These are phyloP conservation scores for Silybum marianum DNA, from an alignment of 129 eudicot species.

Conservation along the genomic window DNA sequence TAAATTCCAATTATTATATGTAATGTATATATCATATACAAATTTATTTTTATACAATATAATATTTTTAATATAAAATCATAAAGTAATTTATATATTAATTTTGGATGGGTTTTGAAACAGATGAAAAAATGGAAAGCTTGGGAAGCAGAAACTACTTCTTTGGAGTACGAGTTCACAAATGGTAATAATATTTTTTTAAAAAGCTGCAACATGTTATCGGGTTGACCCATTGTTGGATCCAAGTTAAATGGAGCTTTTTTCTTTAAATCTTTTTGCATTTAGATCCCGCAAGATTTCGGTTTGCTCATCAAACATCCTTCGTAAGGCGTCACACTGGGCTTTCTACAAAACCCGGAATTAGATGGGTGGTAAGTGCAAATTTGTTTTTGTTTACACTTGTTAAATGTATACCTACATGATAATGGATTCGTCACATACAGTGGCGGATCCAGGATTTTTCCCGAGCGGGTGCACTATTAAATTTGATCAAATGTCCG, in stretches of 20 bases:
- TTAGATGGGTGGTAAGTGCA: slow-evolving; percentile 71
- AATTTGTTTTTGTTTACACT: background rate
- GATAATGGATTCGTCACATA: too few relatives aligned
- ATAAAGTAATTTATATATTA: too few relatives aligned
- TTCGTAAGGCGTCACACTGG: slow-evolving; percentile 76
- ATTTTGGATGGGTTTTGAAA: background rate
- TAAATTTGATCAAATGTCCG: too few relatives aligned
- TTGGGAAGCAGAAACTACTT: slow-evolving; percentile 81
- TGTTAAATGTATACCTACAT: background rate
- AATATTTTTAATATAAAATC: too few relatives aligned
- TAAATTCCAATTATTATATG: too few relatives aligned
- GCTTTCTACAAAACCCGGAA: slow-evolving; percentile 59
- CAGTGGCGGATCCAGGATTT: too few relatives aligned
- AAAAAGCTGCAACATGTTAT: too few relatives aligned
- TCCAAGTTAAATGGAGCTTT: background rate
- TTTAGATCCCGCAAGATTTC: slow-evolving; percentile 78
- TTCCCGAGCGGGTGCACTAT: too few relatives aligned
- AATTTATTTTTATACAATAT: too few relatives aligned
- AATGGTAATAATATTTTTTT: slow-evolving; percentile 46
- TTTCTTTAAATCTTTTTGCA: background rate
- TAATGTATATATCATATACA: too few relatives aligned
- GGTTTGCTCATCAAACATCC: slow-evolving; percentile 82
- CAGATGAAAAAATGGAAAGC: slow-evolving; percentile 82
- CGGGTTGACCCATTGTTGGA: background rate
- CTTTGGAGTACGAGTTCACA: slow-evolving; percentile 65